Base-by-base conservation (phyloP, 768 basidiomycete species). In the Mycena maculata region DNA sequence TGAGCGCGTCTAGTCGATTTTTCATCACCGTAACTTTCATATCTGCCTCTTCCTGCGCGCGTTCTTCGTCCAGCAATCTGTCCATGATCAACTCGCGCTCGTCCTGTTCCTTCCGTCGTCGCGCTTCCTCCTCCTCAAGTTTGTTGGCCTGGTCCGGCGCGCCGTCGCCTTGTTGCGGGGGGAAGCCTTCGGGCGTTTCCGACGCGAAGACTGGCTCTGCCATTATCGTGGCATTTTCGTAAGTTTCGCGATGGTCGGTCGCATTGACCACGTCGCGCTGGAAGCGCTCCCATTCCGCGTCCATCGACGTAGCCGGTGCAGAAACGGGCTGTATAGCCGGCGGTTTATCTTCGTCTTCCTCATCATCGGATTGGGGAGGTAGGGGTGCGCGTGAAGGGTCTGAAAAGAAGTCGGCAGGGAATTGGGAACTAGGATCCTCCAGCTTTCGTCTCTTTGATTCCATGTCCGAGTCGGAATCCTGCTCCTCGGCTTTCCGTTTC, bases 81-180 rank as follows among this genome's bases (percentile, higher is more conserved):
- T 94, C 93, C 90, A 95, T 92, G 47, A 95, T 94, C 65, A 94
- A 78, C 71, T 95, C 93, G 53, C 87, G 83, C 59, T 95, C 93
- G 25, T 94, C 92, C 73, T 82, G 82, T 71, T 90, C 89, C 76
- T 84, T 90, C 70, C 80, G 76, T 71, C 77, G 78, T 72, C 86
- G 82, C 56, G 76, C 74, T 56, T 83, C 81, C 52, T 84, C 86
- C 72, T 85, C 84, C 50, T 81, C 84, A 38, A 79, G 74, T 71
- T 81, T 79, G 44, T 73, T 72, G 20, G 78, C 72, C 54, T 75
- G 75, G 20, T 73, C 76, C 23, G 68, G 76, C 16, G 41, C 68
- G 11, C 61, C 78, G 28, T 73, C 77, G 13, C 70, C 76, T 27
- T 77, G 73, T 20, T 74, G 68, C 18, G 71, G 68, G 4, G 87